Conservation (phyloP, 192 early-diverging fungal genomes). For the Coemansia sp. region DNA sequence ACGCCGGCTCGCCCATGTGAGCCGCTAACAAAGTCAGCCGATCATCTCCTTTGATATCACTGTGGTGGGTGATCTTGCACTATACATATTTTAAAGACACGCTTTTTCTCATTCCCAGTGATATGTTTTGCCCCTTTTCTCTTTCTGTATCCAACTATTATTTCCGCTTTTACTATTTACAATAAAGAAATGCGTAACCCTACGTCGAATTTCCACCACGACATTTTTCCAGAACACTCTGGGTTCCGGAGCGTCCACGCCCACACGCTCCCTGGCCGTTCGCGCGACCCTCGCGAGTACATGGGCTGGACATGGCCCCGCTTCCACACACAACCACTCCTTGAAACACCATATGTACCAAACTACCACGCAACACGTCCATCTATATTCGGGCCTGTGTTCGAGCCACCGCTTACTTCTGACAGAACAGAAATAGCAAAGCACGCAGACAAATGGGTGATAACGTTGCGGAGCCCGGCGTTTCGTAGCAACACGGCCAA, state of each 20-base stretch:
- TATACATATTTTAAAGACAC: background rate
- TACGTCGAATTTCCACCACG: slow-evolving; percentile 39
- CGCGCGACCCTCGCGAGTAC: slow-evolving; percentile 15
- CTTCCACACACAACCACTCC: slow-evolving; percentile 5
- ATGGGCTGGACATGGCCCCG: slow-evolving; percentile 23
- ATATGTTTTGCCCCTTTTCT: no score
- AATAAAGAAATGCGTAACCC: background rate
- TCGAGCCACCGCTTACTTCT: slow-evolving; percentile 11
- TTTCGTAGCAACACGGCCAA: slow-evolving; percentile 20
- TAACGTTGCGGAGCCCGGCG: slow-evolving; percentile 23
- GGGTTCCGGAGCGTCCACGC: slow-evolving; percentile 40
- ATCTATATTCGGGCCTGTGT: slow-evolving; percentile 19
- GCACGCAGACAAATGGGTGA: slow-evolving; percentile 16
- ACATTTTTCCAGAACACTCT: slow-evolving; percentile 28
- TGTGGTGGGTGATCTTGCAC: background rate
- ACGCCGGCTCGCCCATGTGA: background rate
- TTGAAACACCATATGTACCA: background rate
- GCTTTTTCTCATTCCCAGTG: background rate
- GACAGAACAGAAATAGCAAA: slow-evolving; percentile 16
- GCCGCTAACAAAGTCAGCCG: slow-evolving; percentile 1
- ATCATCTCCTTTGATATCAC: background rate
- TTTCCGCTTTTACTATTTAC: background rate
- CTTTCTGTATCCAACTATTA: background rate
- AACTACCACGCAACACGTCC: slow-evolving; percentile 3
- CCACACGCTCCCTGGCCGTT: slow-evolving; percentile 28